Base-by-base conservation (phyloP, 78 protist species). In the Cavenderia fasciculata region DNA sequence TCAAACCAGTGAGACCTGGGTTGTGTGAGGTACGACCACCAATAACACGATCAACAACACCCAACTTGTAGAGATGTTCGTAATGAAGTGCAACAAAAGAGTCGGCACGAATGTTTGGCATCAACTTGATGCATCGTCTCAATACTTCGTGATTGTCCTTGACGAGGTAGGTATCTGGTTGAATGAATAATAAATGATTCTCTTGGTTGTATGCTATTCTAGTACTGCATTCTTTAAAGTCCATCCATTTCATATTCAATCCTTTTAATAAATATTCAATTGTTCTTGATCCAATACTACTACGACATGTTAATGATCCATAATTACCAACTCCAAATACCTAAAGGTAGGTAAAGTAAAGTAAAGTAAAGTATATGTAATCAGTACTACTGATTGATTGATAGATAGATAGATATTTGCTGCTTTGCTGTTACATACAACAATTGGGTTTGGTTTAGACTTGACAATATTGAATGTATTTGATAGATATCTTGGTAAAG, bases 21-120 rank as follows among this genome's bases (percentile, higher is more conserved):
- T 79, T 79, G 66, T 79, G 89, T 68, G 63, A 68, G 4, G 89
- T 79, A 66, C 89, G 71, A 68, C 89, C 89, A 47, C 89, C 89
- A 29, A 31, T 25, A 4, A 34, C 41, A 79, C 89, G 27, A 25
- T 79, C 89, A 25, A 79, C 77, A 27, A 79, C 72, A 68, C 89
- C 89, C n/a, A 79, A 47, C 59, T 79, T 79, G 38, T 31, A 79
- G 33, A 79, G 74, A 79, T 79, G 89, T 47, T 79, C 89, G 46
- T 79, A 79, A 52, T 79, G 89, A 34, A 79, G 44, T 25, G 89
- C 89, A 21, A 57, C 33, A 38, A 79, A 79, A 25, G 61, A 19
- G 29, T 79, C 77, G 1, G 77, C 34, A 41, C 56, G 65, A 46
- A 79, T 79, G 72, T 79, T 79, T 33, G 89, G 89, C 77, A 79